Evolutionary conservation across 2,329 filamentous ascomycete species (phyloP), one percentile per base, ranked within the genome.

Genomic region (Fusarium sp.): DNA sequence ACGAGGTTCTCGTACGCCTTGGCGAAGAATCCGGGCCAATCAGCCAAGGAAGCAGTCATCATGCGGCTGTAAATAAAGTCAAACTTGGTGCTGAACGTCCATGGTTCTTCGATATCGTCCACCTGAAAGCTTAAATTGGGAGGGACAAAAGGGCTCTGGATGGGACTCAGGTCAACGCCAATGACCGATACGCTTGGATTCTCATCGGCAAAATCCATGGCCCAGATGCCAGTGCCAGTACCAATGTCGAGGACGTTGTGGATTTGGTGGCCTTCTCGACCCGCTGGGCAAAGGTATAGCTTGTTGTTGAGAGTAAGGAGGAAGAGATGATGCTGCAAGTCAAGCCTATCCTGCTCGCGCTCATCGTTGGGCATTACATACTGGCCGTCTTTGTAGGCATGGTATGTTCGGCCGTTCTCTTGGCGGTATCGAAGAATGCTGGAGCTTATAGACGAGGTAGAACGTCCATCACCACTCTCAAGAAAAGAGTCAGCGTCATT

Each of bases 391-490:
- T 73, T 72, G 40, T 70, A 72, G 0, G 58, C 66, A 29, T 73
- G 71, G n/a, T 73, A 74, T 0, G 68, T 72, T 10, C 71, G 63
- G 1, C 72, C 71, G 10, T 74, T 72, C 24, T 74, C 72, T 15
- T 67, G 34, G 7, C 70, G 63, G 22, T 71, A 72, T 4, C 53
- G 60, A 2, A 69, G 48, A 6, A 72, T 65, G 7, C 58, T 70
- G 1, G 55, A 67, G n/a, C 7, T 55, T 3, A 71, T 50, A 2
- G 67, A 72, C 0, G 68, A 59, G 1, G 69, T 73, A 2, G 64
- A 58, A 7, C 40, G 56, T 12, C 13, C 40, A 1, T n/a, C 36
- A 5, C 41, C 29, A 0, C 44, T 38, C 2, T 25, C 52, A 0
- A 61, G 8, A 1, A 45, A 52, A 13, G 59, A 47, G 29, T 65